Evolutionary conservation across 805 yeast genomes (phyloP), one percentile per base, ranked within the genome.

Genomic region (Candida ponderosae): DNA sequence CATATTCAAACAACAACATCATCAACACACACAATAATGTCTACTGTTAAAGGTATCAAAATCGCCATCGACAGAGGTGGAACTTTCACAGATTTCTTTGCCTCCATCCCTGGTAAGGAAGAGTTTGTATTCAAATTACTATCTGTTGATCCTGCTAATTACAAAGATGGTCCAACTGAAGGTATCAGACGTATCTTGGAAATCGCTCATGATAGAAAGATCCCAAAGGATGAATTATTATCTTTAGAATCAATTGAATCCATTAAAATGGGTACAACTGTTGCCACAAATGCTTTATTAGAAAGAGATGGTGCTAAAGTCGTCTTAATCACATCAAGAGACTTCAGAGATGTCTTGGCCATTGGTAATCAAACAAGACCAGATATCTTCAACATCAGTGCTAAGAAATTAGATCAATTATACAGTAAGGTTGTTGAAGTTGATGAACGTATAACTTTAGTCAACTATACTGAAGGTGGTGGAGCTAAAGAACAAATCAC

Each of bases 361-460:
- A 68, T 68, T 40, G 74, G 74, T 4, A 67, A 65, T 44, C 74
- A 69, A 44, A 60, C 73, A 5, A 52, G 74, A 42, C 74, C 74
- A 4, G 57, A 63, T 42, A 63, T 68, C 27, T 69, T 69, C 40
- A 70, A 66, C 43, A 53, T 69, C 41, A 60, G 65, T 6, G 67
- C 69, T 24, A 53, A 53, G 26, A 68, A 67, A 38, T 60, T 66
- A 37, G 69, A 62, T 5, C 67, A 60, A 20, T 57, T 68, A 38
- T 67, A 66, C 41, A 46, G 52, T 14, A 40, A 48, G 16, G 74
- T 68, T 6, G 52, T 68, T 27, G 73, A 68, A 46, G 48, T 68
- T 33, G 71, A 66, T 42, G 74, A 67, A 44, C 51, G 74, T 40
- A 66, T 68, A 27, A 79, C 88, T 3, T 61, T 80, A n/a, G 86